Conservation (phyloP, 768 basidiomycete species). For the Termitomyces sp. region DNA sequence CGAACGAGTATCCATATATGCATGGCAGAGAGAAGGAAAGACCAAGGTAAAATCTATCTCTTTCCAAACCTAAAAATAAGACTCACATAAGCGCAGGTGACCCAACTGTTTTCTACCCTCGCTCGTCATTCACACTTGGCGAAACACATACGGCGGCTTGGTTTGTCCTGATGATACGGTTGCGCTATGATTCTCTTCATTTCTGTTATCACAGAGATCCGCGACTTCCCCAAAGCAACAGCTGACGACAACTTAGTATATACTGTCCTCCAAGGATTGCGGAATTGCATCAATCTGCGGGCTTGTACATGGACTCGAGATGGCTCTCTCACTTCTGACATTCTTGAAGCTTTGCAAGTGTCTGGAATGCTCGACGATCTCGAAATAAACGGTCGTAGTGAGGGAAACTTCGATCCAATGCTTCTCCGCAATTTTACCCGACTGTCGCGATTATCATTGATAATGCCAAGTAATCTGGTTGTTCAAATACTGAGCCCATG, state of each 20-base stretch:
- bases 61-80: background rate
- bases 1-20: conserved; percentile 50
- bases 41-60: conserved; percentile 35
- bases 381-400: conserved; percentile 66
- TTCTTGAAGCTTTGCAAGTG: conserved; percentile 46
- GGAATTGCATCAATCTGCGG: conserved; percentile 54
- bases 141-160: background rate
- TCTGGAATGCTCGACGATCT: conserved; percentile 44
- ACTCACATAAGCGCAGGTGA: conserved; percentile 37
- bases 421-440: conserved; percentile 44
- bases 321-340: conserved; percentile 56
- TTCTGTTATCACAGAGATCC: conserved; percentile 46
- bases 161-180: conserved; percentile 13
- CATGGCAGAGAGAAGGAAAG: conserved; percentile 68
- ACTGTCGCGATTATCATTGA: conserved; percentile 54
- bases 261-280: conserved; percentile 42
- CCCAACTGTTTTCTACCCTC: conserved; percentile 57
- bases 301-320: conserved; percentile 79
- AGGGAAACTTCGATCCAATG: conserved; percentile 47
- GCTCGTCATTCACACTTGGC: conserved; percentile 25
- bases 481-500: conserved; percentile 44
- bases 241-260: conserved; percentile 23
- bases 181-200: background rate
- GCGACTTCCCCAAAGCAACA: conserved; percentile 62
- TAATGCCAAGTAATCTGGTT: conserved; percentile 65